Base-by-base conservation (phyloP, 2,329 filamentous ascomycete species). In the Penicillium polonicum region DNA sequence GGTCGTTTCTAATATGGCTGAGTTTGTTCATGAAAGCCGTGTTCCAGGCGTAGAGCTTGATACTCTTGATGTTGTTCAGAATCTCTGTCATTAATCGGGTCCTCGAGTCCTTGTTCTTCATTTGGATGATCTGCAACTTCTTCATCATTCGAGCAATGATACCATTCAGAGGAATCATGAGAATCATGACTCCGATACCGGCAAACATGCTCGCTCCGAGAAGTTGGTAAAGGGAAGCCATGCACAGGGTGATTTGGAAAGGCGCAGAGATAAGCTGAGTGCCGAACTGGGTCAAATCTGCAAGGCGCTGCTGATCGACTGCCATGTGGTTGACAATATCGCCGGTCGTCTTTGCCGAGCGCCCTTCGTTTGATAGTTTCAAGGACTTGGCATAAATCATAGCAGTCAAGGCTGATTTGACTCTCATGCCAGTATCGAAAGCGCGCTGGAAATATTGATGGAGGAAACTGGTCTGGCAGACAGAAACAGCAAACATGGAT, bases 271-370 rank as follows among this genome's bases (percentile, higher is more conserved):
- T 97, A 12, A 96, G 79, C 74, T 97, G 93, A 72, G 96, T 92
- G 19, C 91, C 92, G 72, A 94, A 99, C 70, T 99, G 95, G 2
- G 93, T 91, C 57, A 99, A 80, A 76, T 99, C 94, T 69, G 97
- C 90, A 19, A 99, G 83, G 64, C 95, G 88, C 76, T 99, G 94
- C 15, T 93, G 93, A 72, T 99, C 94, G 10, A 99, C 93, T 45
- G 95, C 94, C 93, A 99, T 99, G 77, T 96, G 94, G 72, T 99
- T 99, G 73, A 99, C 94, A 70, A 99, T 97, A 70, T 99, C 95
- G 57, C 94, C 94, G 0, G 94, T 99, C 0, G 91, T 90, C 78
- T 97, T 97, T 44, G 87, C 78, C 2, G 92, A 84, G 53, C 93
- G 86, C 9, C 94, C 94, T 76, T 99, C 94, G 68, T 96, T 97